Evolutionary conservation across 2,329 filamentous ascomycete species (phyloP), one percentile per base, ranked within the genome.

Genomic region (Xylariales sp.): DNA sequence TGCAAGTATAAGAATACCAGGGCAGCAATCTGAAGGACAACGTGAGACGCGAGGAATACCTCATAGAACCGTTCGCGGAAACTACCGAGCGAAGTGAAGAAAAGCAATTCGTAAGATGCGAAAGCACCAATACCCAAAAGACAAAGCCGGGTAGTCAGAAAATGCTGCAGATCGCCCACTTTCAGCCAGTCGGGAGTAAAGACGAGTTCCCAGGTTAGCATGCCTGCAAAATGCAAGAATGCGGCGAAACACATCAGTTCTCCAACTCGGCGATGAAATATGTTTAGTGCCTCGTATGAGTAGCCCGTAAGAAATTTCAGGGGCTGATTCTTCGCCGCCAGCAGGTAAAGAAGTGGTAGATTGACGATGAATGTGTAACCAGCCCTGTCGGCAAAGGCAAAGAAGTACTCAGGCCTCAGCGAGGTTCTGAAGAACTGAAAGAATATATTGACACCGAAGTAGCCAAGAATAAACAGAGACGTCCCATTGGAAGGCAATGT

Each of bases 251-350:
- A 82, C 59, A 83, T 68, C 20, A 76, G 56, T 55, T 83, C 79
- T 18, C 80, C 80, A 2, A 83, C 66, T 4, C 80, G 69, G 25
- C 80, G 74, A 54, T 85, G 80, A 42, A 84, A 72, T 33, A 84
- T 74, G 54, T 84, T 83, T 31, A 84, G 64, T 4, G 75, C 71
- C 57, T 84, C 80, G 52, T 85, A 85, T 1, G 79, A 83, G 47
- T 74, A 72, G 4, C 80, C 79, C 0, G 80, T 83, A 14, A 85
- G 61, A 2, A 68, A 50, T 44, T 75, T 74, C 24, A 84, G 54
- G 0, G 80, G 81, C 47, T 83, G 80, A 45, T 80, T 84, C 57
- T 85, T 86, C 22, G 82, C 80, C 2, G 76, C 73, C 3, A 85
- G 65, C 4, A 84, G 63, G 55, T 85, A 84, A 3, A 84, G 64